phyloP scores from a whole-genome alignment of 2,329 filamentous ascomycete species.

The Colletotrichum theobromicola region DNA sequence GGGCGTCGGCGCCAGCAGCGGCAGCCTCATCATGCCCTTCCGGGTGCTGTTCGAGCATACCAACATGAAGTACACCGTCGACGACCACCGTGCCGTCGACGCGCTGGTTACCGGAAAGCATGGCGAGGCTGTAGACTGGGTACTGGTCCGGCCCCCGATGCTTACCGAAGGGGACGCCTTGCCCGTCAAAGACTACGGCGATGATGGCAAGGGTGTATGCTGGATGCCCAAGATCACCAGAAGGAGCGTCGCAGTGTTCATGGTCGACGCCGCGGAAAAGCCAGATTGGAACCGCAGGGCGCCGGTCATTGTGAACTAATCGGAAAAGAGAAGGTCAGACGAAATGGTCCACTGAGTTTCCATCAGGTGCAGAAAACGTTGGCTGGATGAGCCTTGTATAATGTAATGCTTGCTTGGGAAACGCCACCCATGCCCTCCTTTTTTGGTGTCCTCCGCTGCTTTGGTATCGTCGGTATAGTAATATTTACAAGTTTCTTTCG shows the following conservation, averaged over 20 bases:
- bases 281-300: slow-evolving; percentile 45
- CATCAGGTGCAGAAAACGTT: background rate
- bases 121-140: slow-evolving; percentile 38
- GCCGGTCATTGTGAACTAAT: slow-evolving; percentile 52
- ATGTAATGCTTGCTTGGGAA: slow-evolving; percentile 11
- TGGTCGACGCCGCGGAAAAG: slow-evolving; percentile 47
- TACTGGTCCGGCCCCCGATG: slow-evolving; percentile 49
- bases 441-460: slow-evolving; percentile 6
- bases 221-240: slow-evolving; percentile 42
- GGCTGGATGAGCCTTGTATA: background rate
- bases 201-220: slow-evolving; percentile 45
- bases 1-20: slow-evolving; percentile 51
- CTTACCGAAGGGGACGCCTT: slow-evolving; percentile 42
- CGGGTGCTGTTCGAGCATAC: slow-evolving; percentile 49
- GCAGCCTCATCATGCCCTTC: slow-evolving; percentile 44
- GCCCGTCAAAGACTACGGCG: slow-evolving; percentile 42
- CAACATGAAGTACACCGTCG: slow-evolving; percentile 49
- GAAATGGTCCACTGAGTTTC: background rate
- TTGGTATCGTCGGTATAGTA: slow-evolving; percentile 16
- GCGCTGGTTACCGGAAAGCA: slow-evolving; percentile 35
- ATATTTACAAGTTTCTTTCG: slow-evolving; percentile 12
- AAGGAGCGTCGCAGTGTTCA: slow-evolving; percentile 48
- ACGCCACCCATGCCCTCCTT: slow-evolving; percentile 4
- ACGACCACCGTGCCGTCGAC: slow-evolving; percentile 54
- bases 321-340: slow-evolving; percentile 20